Base-by-base conservation (phyloP, 2,329 filamentous ascomycete species). In the Orbilia brochopaga region DNA sequence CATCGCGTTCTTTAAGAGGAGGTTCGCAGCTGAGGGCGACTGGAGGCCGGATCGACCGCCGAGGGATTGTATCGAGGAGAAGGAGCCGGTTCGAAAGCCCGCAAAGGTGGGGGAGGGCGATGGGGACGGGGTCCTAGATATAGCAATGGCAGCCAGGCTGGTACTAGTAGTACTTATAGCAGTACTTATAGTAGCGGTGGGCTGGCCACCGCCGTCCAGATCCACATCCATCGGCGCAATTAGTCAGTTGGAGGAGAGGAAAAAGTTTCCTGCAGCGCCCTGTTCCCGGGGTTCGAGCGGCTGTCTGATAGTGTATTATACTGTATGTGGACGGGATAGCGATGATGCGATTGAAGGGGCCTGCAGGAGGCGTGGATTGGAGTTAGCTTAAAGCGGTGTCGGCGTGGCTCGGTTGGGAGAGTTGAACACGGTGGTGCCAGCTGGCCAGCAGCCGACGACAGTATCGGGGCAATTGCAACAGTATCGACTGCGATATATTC, bases 61-160 rank as follows among this genome's bases (percentile, higher is more conserved):
- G 19, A 70, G 59, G 52, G 59, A 55, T 53, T 64, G 55, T 35
- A 70, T 62, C 1, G 66, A 70, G 27, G 66, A 55, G 48, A 64
- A 70, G 50, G 66, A 70, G 30, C 59, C 59, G 50, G 59, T 64
- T 58, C 66, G 53, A 15, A 70, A 46, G 35, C 66, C 66, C 35
- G 58, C 53, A 37, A 70, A 64, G 54, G 59, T 60, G 66, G 66
- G 66, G 59, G 66, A 64, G 48, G 66, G 66, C 48, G 66, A 70
- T n/a, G 66, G 66, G 48, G 66, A 70, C 10, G 66, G 66, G 42
- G 66, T 56, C 44, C 62, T 46, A 53, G 66, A 70, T 57, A 70
- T 64, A 59, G 66, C 48, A 48, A 70, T 64, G 55, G 66, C 48
- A 48, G 65, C 52, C 65, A 70, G 60, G 51, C 56, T 64, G 50